Evolutionary conservation across 1,139 yeast species (phyloP).

Genomic region (Arxiozyma telluris): DNA sequence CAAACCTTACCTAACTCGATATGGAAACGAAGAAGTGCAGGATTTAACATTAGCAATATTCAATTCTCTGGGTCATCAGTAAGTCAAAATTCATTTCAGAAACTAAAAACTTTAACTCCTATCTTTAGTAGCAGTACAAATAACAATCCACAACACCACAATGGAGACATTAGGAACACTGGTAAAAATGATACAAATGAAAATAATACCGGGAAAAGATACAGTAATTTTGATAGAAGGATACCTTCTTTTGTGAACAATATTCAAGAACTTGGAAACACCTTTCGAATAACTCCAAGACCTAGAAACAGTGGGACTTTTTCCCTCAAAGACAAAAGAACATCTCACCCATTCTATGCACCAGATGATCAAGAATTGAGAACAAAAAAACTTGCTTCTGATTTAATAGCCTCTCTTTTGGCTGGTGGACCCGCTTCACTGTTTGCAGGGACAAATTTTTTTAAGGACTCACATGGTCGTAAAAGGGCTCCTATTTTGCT

Average conservation of each 20-base stretch:
- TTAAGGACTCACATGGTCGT: conserved; percentile 68
- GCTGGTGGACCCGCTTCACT: conserved; percentile 78
- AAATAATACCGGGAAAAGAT: neutral
- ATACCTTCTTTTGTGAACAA: neutral
- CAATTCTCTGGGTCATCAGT: neutral
- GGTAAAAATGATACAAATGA: neutral
- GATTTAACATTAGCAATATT: neutral
- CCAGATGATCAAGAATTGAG: conserved; percentile 2
- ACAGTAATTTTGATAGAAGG: neutral
- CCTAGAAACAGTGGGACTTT: neutral
- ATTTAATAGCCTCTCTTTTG: conserved; percentile 51
- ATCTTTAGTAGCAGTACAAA: neutral
- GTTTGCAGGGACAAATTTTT: conserved; percentile 64
- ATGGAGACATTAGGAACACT: neutral
- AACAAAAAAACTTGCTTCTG: conserved; percentile 45
- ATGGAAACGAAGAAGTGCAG: conserved; percentile 1
- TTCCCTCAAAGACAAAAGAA: neutral
- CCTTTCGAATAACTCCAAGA: conserved; percentile 1
- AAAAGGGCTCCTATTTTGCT: conserved; percentile 75
- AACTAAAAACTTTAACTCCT: neutral
- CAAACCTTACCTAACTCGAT: conserved; percentile 25
- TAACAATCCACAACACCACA: neutral
- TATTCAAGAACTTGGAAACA: neutral
- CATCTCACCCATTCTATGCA: neutral
- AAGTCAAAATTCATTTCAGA: neutral